These are phyloP conservation scores for Aspergillus ibericus DNA, from an alignment of 2,329 filamentous ascomycete species.

Conservation along the genomic window DNA sequence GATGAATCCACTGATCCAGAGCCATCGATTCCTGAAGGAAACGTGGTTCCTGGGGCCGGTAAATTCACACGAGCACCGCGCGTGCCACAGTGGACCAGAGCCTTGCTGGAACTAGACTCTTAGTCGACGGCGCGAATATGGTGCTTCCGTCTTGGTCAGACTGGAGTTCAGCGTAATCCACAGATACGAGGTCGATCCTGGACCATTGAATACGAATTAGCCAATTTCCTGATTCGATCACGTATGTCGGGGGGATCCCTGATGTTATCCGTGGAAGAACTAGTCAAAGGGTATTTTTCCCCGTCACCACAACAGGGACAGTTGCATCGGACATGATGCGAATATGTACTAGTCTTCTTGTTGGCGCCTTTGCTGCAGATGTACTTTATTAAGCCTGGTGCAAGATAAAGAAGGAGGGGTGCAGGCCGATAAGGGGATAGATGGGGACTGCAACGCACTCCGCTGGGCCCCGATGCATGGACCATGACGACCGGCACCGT, in stretches of 20 bases:
- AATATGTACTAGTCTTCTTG: background rate
- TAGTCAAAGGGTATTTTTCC: background rate
- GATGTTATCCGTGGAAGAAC: background rate
- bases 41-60: constrained; percentile 3
- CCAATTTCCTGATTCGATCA: constrained; percentile 2
- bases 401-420: background rate
- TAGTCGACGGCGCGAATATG: constrained; percentile 1
- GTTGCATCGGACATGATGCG: background rate
- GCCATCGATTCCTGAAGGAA: constrained; percentile 1
- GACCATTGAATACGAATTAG: background rate
- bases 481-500: background rate
- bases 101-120: background rate
- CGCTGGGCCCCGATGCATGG: background rate
- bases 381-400: background rate
- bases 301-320: background rate
- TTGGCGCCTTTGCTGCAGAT: background rate
- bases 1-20: background rate
- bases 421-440: background rate
- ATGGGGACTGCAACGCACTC: background rate
- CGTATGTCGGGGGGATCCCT: background rate
- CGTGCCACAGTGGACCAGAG: background rate
- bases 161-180: constrained; percentile 1
- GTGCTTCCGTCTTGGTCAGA: background rate
- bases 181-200: constrained; percentile 4
- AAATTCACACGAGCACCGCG: background rate